phyloP scores from a whole-genome alignment of 768 basidiomycete genomes.

The Infundibulicybe gibba region DNA sequence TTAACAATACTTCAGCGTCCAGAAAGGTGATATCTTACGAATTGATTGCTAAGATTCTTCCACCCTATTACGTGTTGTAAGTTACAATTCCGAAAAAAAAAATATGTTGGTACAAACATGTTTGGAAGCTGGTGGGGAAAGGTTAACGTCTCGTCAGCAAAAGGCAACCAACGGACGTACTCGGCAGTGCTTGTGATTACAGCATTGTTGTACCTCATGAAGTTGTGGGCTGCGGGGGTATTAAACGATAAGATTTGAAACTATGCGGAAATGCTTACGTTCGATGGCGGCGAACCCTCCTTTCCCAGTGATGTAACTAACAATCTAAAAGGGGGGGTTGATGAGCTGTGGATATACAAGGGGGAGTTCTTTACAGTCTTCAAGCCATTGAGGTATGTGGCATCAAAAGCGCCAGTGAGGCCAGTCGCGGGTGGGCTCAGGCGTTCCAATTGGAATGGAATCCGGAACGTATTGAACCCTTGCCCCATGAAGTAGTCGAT shows the following conservation, averaged over 20 bases:
- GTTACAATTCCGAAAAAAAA: neutral
- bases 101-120: conserved; percentile 28
- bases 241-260: neutral
- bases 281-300: conserved; percentile 55
- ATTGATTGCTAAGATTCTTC: conserved; percentile 52
- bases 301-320: conserved; percentile 59
- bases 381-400: conserved; percentile 47
- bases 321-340: conserved; percentile 30
- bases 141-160: neutral
- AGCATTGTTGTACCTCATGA: conserved; percentile 52
- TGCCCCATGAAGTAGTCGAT: conserved; percentile 51
- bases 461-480: conserved; percentile 61
- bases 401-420: conserved; percentile 49
- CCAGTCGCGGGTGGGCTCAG: conserved; percentile 49
- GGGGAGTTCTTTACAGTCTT: conserved; percentile 30
- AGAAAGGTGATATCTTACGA: conserved; percentile 31
- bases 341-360: neutral
- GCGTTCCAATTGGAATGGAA: conserved; percentile 59
- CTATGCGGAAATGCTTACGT: conserved; percentile 28
- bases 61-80: conserved; percentile 34
- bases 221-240: conserved; percentile 47
- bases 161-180: conserved; percentile 23
- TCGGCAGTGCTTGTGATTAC: conserved; percentile 44
- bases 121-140: conserved; percentile 36
- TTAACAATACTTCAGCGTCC: neutral